These are phyloP conservation scores for Heliocybe sulcata DNA, from an alignment of 1,284 basidiomycete genomes.

Conservation along the genomic window DNA sequence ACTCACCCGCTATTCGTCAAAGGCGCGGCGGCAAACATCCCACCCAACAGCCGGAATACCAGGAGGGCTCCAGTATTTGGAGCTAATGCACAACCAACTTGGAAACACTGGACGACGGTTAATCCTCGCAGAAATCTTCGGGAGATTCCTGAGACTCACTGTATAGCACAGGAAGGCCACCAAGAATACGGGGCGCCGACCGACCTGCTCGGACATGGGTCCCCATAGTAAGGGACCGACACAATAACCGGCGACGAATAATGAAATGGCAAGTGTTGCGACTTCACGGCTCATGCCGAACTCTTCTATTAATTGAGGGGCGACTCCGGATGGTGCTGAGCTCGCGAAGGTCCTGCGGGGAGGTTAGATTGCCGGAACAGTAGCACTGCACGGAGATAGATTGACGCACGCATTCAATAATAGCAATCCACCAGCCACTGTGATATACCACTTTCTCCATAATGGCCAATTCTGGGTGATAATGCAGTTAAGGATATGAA, in stretches of 20 bases:
- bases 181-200: slow-evolving; percentile 42
- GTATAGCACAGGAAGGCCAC: slow-evolving; percentile 42
- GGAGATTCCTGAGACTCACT: slow-evolving; percentile 14
- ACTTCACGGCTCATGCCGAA: slow-evolving; percentile 51
- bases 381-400: not conserved
- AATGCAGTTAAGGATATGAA: not conserved
- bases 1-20: slow-evolving; percentile 17
- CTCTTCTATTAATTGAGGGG: slow-evolving; percentile 35
- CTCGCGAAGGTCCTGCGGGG: slow-evolving; percentile 50
- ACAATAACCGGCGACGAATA: slow-evolving; percentile 38
- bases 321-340: slow-evolving; percentile 44
- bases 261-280: slow-evolving; percentile 28
- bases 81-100: slow-evolving; percentile 47
- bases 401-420: slow-evolving; percentile 57
- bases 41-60: slow-evolving; percentile 52
- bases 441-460: slow-evolving; percentile 57
- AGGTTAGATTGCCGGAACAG: slow-evolving; percentile 6
- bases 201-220: slow-evolving; percentile 51
- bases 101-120: slow-evolving; percentile 20
- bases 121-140: not conserved
- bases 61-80: slow-evolving; percentile 45
- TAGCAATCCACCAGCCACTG: slow-evolving; percentile 48
- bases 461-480: slow-evolving; percentile 49
- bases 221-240: slow-evolving; percentile 61
- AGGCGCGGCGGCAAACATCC: slow-evolving; percentile 33